These are phyloP conservation scores for Laguncularia racemosa DNA, from an alignment of 345 rosid genomes.

Conservation along the genomic window DNA sequence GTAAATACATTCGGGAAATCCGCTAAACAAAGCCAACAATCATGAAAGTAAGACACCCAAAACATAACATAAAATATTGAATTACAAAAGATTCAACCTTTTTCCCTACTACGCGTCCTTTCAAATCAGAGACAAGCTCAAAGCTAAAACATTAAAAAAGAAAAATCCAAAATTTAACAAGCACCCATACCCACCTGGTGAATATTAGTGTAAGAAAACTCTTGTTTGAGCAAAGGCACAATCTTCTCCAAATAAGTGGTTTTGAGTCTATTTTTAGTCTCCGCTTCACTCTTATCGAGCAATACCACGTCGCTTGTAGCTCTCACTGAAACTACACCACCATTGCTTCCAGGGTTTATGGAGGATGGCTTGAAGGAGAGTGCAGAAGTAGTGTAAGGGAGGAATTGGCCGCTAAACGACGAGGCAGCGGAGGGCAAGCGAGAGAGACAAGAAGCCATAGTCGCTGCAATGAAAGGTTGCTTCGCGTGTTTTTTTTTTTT, in stretches of 20 bases:
- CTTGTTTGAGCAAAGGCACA: constrained; percentile 72
- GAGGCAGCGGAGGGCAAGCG: constrained; percentile 47
- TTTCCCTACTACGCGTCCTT: background rate
- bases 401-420: constrained; percentile 48
- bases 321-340: constrained; percentile 35
- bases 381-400: constrained; percentile 23
- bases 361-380: constrained; percentile 21
- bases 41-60: too few relatives aligned
- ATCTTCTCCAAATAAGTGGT: constrained; percentile 69
- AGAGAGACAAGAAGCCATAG: constrained; percentile 14
- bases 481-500: constrained; percentile 18
- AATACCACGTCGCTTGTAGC: constrained; percentile 47
- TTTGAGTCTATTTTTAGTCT: constrained; percentile 57
- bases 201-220: constrained; percentile 71
- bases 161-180: constrained; percentile 1
- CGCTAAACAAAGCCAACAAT: too few relatives aligned
- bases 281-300: constrained; percentile 82
- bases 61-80: background rate
- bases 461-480: constrained; percentile 10
- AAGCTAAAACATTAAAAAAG: background rate
- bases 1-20: too few relatives aligned
- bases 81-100: background rate
- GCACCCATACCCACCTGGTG: constrained; percentile 44
- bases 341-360: constrained; percentile 19
- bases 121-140: background rate